Evolutionary conservation across 768 basidiomycete genomes (phyloP).

Genomic region (Auricularia cornea): DNA sequence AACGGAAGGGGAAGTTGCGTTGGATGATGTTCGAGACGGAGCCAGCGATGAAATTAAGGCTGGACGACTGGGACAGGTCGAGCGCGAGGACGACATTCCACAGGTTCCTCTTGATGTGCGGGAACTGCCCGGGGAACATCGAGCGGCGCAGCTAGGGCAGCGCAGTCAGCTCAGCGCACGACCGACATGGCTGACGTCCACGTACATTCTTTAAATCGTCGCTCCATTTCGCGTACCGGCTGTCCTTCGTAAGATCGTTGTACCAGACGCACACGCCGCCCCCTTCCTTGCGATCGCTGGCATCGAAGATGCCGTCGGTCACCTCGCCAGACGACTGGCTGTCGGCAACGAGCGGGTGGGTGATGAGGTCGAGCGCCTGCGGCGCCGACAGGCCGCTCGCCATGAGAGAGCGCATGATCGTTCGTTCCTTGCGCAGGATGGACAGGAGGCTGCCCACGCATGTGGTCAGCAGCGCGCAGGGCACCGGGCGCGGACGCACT

Average conservation of each 20-base stretch:
- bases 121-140: constrained; percentile 71
- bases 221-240: constrained; percentile 35
- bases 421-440: constrained; percentile 65
- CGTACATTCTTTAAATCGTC: constrained; percentile 1
- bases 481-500: constrained; percentile 27
- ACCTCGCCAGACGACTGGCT: constrained; percentile 42
- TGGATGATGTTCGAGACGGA: constrained; percentile 63
- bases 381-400: constrained; percentile 50
- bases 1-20: constrained; percentile 67
- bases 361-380: constrained; percentile 67
- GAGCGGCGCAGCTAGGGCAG: constrained; percentile 60
- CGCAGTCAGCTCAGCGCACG: constrained; percentile 3
- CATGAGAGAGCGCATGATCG: constrained; percentile 48
- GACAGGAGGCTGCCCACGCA: constrained; percentile 51
- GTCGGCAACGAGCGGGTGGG: constrained; percentile 49
- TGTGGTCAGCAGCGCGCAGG: not conserved
- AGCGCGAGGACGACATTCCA: constrained; percentile 77
- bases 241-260: constrained; percentile 88
- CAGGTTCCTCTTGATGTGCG: constrained; percentile 64
- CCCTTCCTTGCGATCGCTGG: constrained; percentile 77
- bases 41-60: constrained; percentile 53
- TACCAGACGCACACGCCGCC: constrained; percentile 71
- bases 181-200: no score
- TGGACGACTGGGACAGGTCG: constrained; percentile 61
- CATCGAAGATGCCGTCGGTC: constrained; percentile 77